A percentile compares a stretch with the other conserved stretches of the same genome.
Conservation (phyloP, 2,329 filamentous ascomycete genomes). For the Aspergillus vadensis region DNA sequence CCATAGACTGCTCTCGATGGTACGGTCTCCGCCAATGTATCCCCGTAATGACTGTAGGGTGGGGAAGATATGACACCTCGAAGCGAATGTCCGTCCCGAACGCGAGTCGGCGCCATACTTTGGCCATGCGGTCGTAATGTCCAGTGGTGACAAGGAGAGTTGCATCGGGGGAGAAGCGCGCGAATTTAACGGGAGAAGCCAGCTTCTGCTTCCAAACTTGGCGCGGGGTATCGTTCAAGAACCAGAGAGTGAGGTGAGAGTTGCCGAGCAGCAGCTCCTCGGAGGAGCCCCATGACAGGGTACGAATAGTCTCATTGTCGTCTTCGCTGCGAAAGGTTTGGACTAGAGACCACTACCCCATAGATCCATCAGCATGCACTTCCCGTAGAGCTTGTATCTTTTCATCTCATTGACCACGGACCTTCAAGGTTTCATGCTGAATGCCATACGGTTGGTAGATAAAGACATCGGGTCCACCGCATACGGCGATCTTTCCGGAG, state of each 20-base stretch:
- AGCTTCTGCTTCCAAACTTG: constrained; percentile 73
- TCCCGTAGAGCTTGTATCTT: constrained; percentile 11
- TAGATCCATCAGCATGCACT: constrained; percentile 23
- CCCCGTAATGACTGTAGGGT: constrained; percentile 76
- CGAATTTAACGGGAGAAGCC: constrained; percentile 72
- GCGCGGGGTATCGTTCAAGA: constrained; percentile 48
- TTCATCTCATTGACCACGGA: constrained; percentile 42
- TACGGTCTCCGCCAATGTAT: constrained; percentile 83
- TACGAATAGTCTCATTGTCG: constrained; percentile 49
- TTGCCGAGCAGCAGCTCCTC: constrained; percentile 84
- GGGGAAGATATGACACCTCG: constrained; percentile 86
- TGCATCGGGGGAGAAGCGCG: constrained; percentile 81
- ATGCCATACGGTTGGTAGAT: constrained; percentile 76
- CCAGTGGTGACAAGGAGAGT: constrained; percentile 82
- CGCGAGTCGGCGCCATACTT: constrained; percentile 86
- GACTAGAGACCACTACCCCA: constrained; percentile 59
- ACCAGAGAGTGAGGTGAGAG: constrained; percentile 70
- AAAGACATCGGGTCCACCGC: constrained; percentile 66
- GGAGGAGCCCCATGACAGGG: constrained; percentile 82
- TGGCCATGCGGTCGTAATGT: constrained; percentile 77
- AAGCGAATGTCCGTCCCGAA: constrained; percentile 84
- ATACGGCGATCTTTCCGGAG: constrained; percentile 81
- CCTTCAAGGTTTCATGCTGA: constrained; percentile 72
- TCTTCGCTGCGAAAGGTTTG: constrained; percentile 52
- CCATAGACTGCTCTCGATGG: constrained; percentile 73